Conservation (phyloP, 2,329 filamentous ascomycete genomes). For the Colletotrichum abscissum region DNA sequence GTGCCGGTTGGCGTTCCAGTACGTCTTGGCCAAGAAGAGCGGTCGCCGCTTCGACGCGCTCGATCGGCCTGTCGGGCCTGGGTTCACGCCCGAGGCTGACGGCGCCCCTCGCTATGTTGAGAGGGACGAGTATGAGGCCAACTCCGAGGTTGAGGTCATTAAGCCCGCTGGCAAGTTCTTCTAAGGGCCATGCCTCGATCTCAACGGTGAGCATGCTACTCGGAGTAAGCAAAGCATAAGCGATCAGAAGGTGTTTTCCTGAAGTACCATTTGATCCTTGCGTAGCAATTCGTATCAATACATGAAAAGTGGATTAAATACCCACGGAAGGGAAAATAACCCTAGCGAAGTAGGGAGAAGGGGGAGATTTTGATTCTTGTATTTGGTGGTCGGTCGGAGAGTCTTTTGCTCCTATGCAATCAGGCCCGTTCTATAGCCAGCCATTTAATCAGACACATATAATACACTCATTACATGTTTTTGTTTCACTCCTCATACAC, state of each 20-base stretch:
- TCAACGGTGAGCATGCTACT: not conserved
- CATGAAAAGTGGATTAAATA: not conserved
- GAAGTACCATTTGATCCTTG: no score
- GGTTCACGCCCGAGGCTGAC: constrained; percentile 20
- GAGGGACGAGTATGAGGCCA: constrained; percentile 41
- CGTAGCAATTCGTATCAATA: no score
- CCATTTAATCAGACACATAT: constrained; percentile 29
- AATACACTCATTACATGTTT: constrained; percentile 38
- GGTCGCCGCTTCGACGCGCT: constrained; percentile 75
- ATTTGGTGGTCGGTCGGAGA: constrained; percentile 18
- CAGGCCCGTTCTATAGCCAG: constrained; percentile 23
- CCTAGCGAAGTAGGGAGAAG: not conserved
- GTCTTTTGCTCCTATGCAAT: constrained; percentile 17
- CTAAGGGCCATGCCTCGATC: constrained; percentile 41
- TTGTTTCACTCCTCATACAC: constrained; percentile 33
- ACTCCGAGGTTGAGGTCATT: constrained; percentile 46
- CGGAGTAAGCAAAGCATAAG: not conserved
- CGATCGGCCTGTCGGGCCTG: constrained; percentile 60
- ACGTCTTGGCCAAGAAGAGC: constrained; percentile 63
- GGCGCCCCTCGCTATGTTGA: constrained; percentile 37
- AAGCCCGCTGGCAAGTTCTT: constrained; percentile 66
- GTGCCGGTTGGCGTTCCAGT: constrained; percentile 70
- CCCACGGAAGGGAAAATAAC: not conserved
- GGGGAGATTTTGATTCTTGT: constrained; percentile 13
- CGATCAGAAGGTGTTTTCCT: no score